These are phyloP conservation scores for Corinectria fuckeliana DNA, from an alignment of 2,329 filamentous ascomycete genomes.

Conservation along the genomic window DNA sequence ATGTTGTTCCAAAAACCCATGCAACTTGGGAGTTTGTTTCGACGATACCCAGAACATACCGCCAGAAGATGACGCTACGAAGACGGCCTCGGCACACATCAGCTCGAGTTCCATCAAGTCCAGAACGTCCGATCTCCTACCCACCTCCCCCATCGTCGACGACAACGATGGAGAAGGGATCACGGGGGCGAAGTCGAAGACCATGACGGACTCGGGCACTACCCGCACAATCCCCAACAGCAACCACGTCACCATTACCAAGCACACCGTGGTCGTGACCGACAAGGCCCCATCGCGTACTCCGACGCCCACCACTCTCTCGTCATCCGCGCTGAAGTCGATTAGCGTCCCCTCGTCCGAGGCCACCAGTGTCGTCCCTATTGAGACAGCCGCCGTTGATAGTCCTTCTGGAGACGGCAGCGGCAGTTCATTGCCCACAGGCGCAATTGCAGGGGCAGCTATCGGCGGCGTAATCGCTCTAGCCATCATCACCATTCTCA, in stretches of 20 bases:
- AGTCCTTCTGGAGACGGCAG: not conserved
- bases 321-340: conserved; percentile 9
- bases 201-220: conserved; percentile 45
- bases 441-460: conserved; percentile 44
- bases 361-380: conserved; percentile 7
- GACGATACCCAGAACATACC: not conserved
- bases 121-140: not conserved
- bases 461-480: conserved; percentile 40
- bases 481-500: conserved; percentile 34
- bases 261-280: conserved; percentile 42
- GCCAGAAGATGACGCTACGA: not conserved
- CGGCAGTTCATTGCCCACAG: conserved; percentile 34
- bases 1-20: conserved; percentile 56
- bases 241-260: conserved; percentile 44
- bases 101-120: conserved; percentile 10
- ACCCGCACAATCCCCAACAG: conserved; percentile 47
- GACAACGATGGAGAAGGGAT: conserved; percentile 7
- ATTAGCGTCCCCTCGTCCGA: conserved; percentile 13
- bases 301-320: conserved; percentile 5
- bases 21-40: conserved; percentile 44
- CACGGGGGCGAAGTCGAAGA: no score
- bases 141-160: not conserved
- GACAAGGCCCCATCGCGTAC: conserved; percentile 33
- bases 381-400: conserved; percentile 11
- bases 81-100: not conserved